These are phyloP conservation scores for Claviceps sp. DNA, from an alignment of 2,329 filamentous ascomycete species.

Conservation along the genomic window DNA sequence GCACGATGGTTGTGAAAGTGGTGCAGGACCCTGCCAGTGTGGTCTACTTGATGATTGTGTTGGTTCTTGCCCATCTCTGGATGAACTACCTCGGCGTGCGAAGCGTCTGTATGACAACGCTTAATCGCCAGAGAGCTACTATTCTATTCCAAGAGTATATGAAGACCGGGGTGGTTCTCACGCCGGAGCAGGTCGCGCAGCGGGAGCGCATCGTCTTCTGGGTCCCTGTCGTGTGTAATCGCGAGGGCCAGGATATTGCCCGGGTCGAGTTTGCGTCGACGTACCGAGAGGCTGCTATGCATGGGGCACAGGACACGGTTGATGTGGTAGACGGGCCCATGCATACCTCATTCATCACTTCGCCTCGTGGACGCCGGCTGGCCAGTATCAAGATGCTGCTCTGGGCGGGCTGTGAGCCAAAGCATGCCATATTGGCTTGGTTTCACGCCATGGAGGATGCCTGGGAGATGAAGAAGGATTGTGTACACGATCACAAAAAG, in stretches of 20 bases:
- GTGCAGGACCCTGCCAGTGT: slow-evolving; percentile 61
- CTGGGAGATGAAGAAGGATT: slow-evolving; percentile 16
- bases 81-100: slow-evolving; percentile 82
- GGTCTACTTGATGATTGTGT: slow-evolving; percentile 55
- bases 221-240: slow-evolving; percentile 19
- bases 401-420: slow-evolving; percentile 15
- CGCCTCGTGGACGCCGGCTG: slow-evolving; percentile 9
- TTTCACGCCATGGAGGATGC: slow-evolving; percentile 24
- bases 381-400: slow-evolving; percentile 23
- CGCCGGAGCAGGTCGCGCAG: slow-evolving; percentile 51
- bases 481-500: slow-evolving; percentile 9
- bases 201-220: slow-evolving; percentile 49
- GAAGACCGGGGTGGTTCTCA: slow-evolving; percentile 35
- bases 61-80: slow-evolving; percentile 64
- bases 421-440: slow-evolving; percentile 23
- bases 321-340: slow-evolving; percentile 17
- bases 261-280: slow-evolving; percentile 28
- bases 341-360: slow-evolving; percentile 18
- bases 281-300: slow-evolving; percentile 24
- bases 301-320: slow-evolving; percentile 8
- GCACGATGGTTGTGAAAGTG: slow-evolving; percentile 66
- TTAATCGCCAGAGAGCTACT: slow-evolving; percentile 78
- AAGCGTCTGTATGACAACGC: slow-evolving; percentile 65
- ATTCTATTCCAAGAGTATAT: slow-evolving; percentile 56
- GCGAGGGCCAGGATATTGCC: slow-evolving; percentile 13